Evolutionary conservation across 257 asterid genomes (phyloP).

Genomic region (Nicotiana tomentosiformis): DNA sequence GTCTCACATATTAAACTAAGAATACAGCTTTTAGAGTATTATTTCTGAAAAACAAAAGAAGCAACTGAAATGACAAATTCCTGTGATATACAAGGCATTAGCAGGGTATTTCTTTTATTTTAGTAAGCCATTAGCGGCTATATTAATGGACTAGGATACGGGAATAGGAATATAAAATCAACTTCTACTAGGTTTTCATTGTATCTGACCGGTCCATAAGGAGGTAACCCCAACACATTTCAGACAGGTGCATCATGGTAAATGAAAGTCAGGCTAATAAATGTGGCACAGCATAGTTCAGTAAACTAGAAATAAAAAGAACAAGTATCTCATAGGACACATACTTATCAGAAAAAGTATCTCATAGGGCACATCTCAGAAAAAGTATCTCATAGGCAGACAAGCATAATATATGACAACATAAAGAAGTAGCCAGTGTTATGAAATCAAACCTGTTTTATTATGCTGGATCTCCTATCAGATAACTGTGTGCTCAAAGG

Average conservation of each 20-base stretch:
- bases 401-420: neutral
- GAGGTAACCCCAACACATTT: neutral
- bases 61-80: neutral
- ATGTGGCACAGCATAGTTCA: neutral
- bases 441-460: constrained; percentile 66
- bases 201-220: neutral
- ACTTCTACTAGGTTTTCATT: neutral
- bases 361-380: neutral
- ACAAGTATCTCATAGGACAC: neutral
- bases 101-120: neutral
- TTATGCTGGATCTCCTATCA: constrained; percentile 96
- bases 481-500: constrained; percentile 90
- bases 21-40: neutral
- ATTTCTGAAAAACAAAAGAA: neutral
- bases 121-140: neutral
- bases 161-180: constrained; percentile 1
- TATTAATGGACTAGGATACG: neutral
- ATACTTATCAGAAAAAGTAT: neutral
- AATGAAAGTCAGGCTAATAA: neutral
- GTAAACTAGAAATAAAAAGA: neutral
- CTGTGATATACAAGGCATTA: neutral
- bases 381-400: neutral
- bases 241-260: neutral
- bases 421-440: neutral
- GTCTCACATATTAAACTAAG: neutral